Base-by-base conservation (phyloP, 176 grass and related monocot genomes). In the Oryza meyeriana region DNA sequence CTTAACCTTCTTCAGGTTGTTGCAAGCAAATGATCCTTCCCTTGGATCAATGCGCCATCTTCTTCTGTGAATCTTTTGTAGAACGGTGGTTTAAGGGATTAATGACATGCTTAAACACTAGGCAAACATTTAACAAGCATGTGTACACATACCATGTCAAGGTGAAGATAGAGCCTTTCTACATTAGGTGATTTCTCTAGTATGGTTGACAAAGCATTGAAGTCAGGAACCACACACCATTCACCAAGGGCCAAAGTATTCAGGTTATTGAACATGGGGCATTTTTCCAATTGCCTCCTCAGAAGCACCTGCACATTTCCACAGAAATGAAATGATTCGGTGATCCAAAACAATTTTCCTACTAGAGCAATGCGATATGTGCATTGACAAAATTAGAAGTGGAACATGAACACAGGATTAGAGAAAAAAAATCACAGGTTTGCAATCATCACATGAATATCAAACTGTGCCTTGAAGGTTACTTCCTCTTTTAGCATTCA, bases 241-340 rank as follows among this genome's bases (percentile, higher is more conserved):
- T 74, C 84, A 86, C 84, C 84, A 44, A 86, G 34, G 18, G 77
- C 67, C 47, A 86, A 35, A 68, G 78, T 86, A 27, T 74, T 75
- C 71, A 86, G 70, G 35, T 81, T 75, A 44, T 68, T 75, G 22
- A 86, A 86, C 30, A 63, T 55, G 62, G 64, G 66, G 52, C 50
- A 76, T 12, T 34, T 76, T 34, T 81, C 24, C 24, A 77, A 12
- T 50, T 71, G 52, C 64, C 55, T 75, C 2, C 2, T 82, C 28
- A 82, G 79, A 30, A 82, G 45, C 33, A 82, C 28, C 85, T 87
- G 72, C 64, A 69, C 38, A 87, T 47, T 47, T 47, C 12, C 14
- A 47, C 9, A 47, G 2, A 45, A 12, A 45, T 39, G 8, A 39
- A 39, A 10, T 39, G 38, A 39, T 39, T 10, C 38, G 10, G 9